Percentiles rank a stretch among this genome's conserved stretches.
These are phyloP conservation scores for Macrotyloma uniflorum DNA, from an alignment of 306 rosid genomes.

Conservation along the genomic window DNA sequence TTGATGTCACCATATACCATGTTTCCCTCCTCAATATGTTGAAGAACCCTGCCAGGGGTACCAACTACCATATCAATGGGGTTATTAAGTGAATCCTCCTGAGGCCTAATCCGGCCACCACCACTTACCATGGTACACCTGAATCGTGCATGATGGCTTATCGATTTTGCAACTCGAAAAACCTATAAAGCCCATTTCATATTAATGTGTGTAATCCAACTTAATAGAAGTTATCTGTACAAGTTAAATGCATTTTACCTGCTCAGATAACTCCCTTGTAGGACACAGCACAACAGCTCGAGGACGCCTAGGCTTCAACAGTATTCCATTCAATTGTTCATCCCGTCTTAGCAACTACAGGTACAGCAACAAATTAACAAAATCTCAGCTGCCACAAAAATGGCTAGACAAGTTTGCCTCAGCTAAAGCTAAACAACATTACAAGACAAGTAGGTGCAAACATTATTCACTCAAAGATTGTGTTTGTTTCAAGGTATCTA, in stretches of 20 bases:
- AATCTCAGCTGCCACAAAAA: conserved; percentile 22
- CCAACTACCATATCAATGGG: conserved; percentile 94
- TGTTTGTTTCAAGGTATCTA: neutral
- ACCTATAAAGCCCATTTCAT: conserved; percentile 57
- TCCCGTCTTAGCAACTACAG: conserved; percentile 84
- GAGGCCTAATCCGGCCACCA: conserved; percentile 89
- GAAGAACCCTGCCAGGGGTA: conserved; percentile 95
- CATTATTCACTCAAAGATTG: neutral
- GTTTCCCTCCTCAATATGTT: conserved; percentile 94
- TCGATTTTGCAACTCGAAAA: conserved; percentile 86
- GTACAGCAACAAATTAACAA: conserved; percentile 43
- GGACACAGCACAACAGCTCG: conserved; percentile 90
- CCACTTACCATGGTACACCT: conserved; percentile 95
- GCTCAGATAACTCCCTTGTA: conserved; percentile 94
- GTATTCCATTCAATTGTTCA: conserved; percentile 68
- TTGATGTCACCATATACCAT: conserved; percentile 90
- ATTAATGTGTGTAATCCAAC: conserved; percentile 38
- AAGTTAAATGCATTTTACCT: conserved; percentile 57
- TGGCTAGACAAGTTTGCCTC: conserved; percentile 17
- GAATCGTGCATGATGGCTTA: conserved; percentile 91
- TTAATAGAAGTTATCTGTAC: conserved; percentile 1
- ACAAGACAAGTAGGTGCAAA: neutral
- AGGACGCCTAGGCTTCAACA: conserved; percentile 87
- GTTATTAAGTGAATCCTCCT: conserved; percentile 82
- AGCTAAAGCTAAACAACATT: conserved; percentile 3